Evolutionary conservation across 257 asterid genomes (phyloP), one percentile per base, ranked within the genome.

Genomic region (Ophiorrhiza pumila): DNA sequence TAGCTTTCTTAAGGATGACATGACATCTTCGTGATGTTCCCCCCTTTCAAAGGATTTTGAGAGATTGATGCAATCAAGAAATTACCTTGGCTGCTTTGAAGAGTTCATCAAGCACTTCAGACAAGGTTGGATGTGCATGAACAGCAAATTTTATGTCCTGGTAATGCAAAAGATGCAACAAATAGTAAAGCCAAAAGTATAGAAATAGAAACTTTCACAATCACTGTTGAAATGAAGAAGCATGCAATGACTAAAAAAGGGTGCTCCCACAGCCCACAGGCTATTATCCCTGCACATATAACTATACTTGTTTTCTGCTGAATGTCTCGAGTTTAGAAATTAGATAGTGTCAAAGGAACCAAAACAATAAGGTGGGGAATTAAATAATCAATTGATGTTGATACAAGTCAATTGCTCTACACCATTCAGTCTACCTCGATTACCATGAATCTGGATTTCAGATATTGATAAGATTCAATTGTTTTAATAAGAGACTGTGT

Each of bases 41-140:
- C 42, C 18, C 41, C 8, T 4, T 14, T 5, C 10, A 52, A 39
- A 39, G 17, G 18, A 65, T 70, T 11, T 10, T 37, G 12, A 37
- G 4, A 27, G 65, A 13, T 23, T 64, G 13, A n/a, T 45, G 29
- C 17, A 37, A 72, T 41, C 18, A 6, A 61, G 71, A 57, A 25
- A 75, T 81, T 86, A 90, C 96, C 96, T 90, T 90, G 15, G 96
- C 96, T 74, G 96, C 84, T 86, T 92, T 90, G 77, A 87, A 92
- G 80, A 92, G 96, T 73, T 92, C 98, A 56, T 92, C 98, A 45
- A 92, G 85, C 69, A 92, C 98, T 83, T 92, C 98, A 55, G 98
- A 92, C 86, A 92, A 83, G 74, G 98, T 92, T 70, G 98, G 98
- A 84, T 92, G 98, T 20, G 98, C 98, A 60, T 92, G 98, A 78